Evolutionary conservation across 345 rosid genomes (phyloP).

Genomic region (Camelina laxa): DNA sequence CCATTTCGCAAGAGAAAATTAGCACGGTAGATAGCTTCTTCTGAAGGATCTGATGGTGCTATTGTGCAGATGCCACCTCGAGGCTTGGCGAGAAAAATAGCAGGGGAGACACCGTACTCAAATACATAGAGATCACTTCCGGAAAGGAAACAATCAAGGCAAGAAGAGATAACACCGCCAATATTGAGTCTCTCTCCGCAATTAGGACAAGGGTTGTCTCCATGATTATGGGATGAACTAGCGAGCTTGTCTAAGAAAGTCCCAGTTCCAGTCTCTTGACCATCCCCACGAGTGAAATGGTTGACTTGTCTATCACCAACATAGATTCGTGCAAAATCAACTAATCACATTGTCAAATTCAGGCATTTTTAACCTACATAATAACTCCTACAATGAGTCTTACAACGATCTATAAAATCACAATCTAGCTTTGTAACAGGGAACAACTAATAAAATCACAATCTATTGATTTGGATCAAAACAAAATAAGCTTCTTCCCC

Average conservation of each 20-base stretch:
- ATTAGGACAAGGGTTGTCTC: slow-evolving; percentile 58
- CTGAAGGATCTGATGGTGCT: slow-evolving; percentile 64
- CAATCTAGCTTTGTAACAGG: background rate
- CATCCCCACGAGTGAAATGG: too few relatives aligned
- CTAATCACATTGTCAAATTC: too few relatives aligned
- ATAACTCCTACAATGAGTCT: background rate
- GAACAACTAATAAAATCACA: background rate
- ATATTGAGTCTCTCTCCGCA: slow-evolving; percentile 63
- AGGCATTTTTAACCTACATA: too few relatives aligned
- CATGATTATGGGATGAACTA: slow-evolving; percentile 55
- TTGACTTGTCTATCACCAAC: too few relatives aligned
- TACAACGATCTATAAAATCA: slow-evolving; percentile 25
- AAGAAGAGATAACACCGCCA: slow-evolving; percentile 69
- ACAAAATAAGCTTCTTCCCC: slow-evolving; percentile 14
- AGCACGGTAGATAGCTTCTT: slow-evolving; percentile 67
- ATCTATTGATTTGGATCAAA: background rate
- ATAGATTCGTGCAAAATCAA: too few relatives aligned
- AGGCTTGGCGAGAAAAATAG: slow-evolving; percentile 65
- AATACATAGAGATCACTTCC: slow-evolving; percentile 73
- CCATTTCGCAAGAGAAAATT: slow-evolving; percentile 70
- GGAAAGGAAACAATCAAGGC: slow-evolving; percentile 74
- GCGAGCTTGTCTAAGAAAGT: slow-evolving; percentile 65
- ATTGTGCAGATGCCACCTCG: slow-evolving; percentile 83
- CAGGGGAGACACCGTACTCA: slow-evolving; percentile 59
- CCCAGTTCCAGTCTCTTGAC: slow-evolving; percentile 81